Percentiles rank a stretch among this genome's conserved stretches.
phyloP scores from a whole-genome alignment of 1,284 basidiomycete genomes.

The Omphalotus olearius region DNA sequence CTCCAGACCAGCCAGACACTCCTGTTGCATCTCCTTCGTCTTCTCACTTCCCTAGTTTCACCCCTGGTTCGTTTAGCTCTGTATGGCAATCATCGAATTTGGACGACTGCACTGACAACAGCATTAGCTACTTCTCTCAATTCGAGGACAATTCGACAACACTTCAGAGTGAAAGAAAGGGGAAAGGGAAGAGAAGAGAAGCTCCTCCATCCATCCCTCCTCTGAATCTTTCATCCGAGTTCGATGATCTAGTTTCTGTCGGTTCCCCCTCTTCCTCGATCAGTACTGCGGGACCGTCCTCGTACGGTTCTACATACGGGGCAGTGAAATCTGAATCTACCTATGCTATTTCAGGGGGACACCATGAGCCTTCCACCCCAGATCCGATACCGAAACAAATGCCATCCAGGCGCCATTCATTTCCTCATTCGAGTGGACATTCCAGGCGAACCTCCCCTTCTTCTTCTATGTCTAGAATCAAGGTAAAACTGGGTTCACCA shows the following conservation, averaged over 20 bases:
- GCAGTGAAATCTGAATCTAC: too few species aligned
- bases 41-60: slow-evolving; percentile 23
- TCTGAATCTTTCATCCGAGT: slow-evolving; percentile 50
- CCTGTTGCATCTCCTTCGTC: slow-evolving; percentile 21
- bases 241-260: slow-evolving; percentile 35
- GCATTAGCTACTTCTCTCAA: not conserved
- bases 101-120: not conserved
- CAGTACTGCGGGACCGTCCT: not conserved
- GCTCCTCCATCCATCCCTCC: slow-evolving; percentile 55
- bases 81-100: slow-evolving; percentile 11
- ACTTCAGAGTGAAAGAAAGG: slow-evolving; percentile 6
- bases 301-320: slow-evolving; percentile 28
- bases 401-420: slow-evolving; percentile 49
- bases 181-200: slow-evolving; percentile 47
- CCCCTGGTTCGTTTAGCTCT: slow-evolving; percentile 21
- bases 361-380: not conserved
- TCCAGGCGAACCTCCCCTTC: slow-evolving; percentile 27
- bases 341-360: not conserved
- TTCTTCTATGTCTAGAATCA: slow-evolving; percentile 43
- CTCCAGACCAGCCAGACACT: slow-evolving; percentile 18
- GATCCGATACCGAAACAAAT: not conserved
- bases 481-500: slow-evolving; percentile 39
- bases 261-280: slow-evolving; percentile 26
- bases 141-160: slow-evolving; percentile 1
- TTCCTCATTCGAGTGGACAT: slow-evolving; percentile 40